Conservation (phyloP, 1,139 yeast genomes). For the Candida glucosophila region DNA sequence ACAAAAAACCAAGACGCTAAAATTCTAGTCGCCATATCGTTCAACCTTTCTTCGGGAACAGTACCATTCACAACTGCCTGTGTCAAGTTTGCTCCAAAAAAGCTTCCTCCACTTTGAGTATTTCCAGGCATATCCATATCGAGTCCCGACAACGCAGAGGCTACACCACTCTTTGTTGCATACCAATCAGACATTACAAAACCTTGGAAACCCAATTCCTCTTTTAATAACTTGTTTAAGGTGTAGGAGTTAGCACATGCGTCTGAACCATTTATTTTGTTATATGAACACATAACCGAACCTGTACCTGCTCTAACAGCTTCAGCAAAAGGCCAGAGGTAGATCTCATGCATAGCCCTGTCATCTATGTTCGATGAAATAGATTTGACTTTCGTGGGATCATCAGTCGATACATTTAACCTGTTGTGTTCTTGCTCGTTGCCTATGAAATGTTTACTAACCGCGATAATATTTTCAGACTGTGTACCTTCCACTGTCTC, state of each 20-base stretch:
- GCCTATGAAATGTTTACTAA: constrained; percentile 47
- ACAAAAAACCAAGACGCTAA: constrained; percentile 43
- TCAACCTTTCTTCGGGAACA: constrained; percentile 44
- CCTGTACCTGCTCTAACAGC: constrained; percentile 54
- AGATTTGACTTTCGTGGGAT: constrained; percentile 34
- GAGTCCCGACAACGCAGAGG: constrained; percentile 49
- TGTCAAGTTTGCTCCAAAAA: constrained; percentile 53
- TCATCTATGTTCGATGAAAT: constrained; percentile 50
- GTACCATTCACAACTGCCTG: constrained; percentile 49
- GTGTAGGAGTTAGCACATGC: constrained; percentile 56
- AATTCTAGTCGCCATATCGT: constrained; percentile 56
- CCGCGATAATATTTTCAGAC: constrained; percentile 48
- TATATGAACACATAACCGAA: constrained; percentile 55
- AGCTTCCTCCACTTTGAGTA: constrained; percentile 47
- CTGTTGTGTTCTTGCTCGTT: constrained; percentile 61
- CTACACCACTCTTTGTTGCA: constrained; percentile 52
- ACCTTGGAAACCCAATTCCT: constrained; percentile 60
- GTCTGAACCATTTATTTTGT: constrained; percentile 48
- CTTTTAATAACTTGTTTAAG: constrained; percentile 47
- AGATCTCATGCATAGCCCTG: constrained; percentile 54
- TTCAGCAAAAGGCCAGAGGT: constrained; percentile 63
- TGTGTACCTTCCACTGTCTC: constrained; percentile 51
- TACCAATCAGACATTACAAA: constrained; percentile 64
- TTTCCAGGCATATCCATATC: constrained; percentile 68
- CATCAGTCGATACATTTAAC: constrained; percentile 51